Conservation (phyloP, 2,329 filamentous ascomycete genomes). For the Westerdykella aurantiaca region DNA sequence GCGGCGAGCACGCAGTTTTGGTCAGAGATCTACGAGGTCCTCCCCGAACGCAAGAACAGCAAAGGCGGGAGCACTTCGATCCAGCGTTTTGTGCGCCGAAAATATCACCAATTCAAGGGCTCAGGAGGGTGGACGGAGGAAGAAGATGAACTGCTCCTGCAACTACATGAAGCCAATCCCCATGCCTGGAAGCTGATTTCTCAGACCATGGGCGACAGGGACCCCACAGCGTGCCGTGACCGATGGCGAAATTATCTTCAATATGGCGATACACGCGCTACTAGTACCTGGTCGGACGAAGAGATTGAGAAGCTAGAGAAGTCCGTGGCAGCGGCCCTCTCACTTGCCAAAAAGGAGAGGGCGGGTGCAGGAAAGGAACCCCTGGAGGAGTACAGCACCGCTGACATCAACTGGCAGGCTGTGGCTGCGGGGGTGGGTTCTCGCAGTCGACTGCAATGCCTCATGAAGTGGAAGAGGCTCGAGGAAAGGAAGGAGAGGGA, state of each 20-base stretch:
- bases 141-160: conserved; percentile 51
- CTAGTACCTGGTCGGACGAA: conserved; percentile 53
- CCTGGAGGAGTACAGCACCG: conserved; percentile 42
- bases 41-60: conserved; percentile 27
- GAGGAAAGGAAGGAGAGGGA: too few relatives aligned
- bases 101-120: conserved; percentile 61
- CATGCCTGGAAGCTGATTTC: conserved; percentile 60
- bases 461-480: conserved; percentile 56
- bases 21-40: conserved; percentile 25
- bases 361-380: conserved; percentile 12
- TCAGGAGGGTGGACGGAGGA: conserved; percentile 52
- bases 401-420: conserved; percentile 58
- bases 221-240: conserved; percentile 61
- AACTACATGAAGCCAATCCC: conserved; percentile 45
- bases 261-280: conserved; percentile 50
- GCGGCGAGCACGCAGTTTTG: conserved; percentile 16
- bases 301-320: conserved; percentile 54
- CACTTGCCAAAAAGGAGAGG: conserved; percentile 39
- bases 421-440: conserved; percentile 60
- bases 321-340: conserved; percentile 51
- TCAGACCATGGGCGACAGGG: conserved; percentile 54
- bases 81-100: conserved; percentile 49
- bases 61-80: conserved; percentile 18
- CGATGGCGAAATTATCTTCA: conserved; percentile 64
- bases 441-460: conserved; percentile 62